Evolutionary conservation across 75 land plant genomes (phyloP).

Genomic region (Pinus albicaulis): DNA sequence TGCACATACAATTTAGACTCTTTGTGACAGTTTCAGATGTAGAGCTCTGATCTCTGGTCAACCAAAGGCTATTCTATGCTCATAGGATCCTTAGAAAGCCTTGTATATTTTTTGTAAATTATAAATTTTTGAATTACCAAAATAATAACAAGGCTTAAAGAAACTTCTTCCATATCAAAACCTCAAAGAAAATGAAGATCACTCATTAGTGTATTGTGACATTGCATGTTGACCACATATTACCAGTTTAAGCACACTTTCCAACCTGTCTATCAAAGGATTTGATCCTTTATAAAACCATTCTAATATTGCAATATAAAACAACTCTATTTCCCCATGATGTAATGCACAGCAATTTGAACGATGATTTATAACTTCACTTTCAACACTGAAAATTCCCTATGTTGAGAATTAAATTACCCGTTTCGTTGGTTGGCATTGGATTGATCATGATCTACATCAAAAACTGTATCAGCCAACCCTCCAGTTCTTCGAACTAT

Average conservation of each 20-base stretch:
- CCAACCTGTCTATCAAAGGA: too few relatives aligned
- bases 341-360: neutral
- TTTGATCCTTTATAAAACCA: neutral
- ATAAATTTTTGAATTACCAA: too few relatives aligned
- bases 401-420: constrained; percentile 21
- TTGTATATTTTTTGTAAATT: too few relatives aligned
- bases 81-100: too few relatives aligned
- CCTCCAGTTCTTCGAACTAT: constrained; percentile 75
- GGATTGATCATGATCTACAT: constrained; percentile 43
- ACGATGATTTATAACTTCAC: neutral
- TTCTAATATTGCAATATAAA: neutral
- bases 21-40: too few relatives aligned
- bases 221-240: too few relatives aligned
- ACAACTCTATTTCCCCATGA: neutral
- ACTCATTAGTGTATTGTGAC: neutral
- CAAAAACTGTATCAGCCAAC: constrained; percentile 72
- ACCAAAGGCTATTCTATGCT: too few relatives aligned
- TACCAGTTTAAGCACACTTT: too few relatives aligned
- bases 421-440: constrained; percentile 41
- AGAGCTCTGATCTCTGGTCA: too few relatives aligned
- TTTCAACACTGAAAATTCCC: neutral
- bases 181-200: neutral
- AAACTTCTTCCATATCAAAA: neutral
- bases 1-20: too few relatives aligned
- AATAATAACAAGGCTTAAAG: too few relatives aligned